Evolutionary conservation across 768 basidiomycete species (phyloP).

Genomic region (Boletus reticulatus): DNA sequence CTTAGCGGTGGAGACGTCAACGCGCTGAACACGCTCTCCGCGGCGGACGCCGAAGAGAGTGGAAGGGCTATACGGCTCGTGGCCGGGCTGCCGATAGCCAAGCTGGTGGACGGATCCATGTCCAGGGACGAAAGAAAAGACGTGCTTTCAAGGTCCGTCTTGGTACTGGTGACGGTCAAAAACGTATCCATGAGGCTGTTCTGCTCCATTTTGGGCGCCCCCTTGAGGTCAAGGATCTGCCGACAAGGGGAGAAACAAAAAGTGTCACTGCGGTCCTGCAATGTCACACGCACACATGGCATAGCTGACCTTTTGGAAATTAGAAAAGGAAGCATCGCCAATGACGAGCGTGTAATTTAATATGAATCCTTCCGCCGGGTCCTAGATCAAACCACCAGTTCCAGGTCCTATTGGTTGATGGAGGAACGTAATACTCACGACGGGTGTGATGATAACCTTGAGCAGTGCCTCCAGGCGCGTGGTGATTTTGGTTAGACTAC

Average conservation of each 20-base stretch:
- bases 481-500: slow-evolving; percentile 77
- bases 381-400: slow-evolving; percentile 42
- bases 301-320: slow-evolving; percentile 90
- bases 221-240: slow-evolving; percentile 93
- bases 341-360: slow-evolving; percentile 94
- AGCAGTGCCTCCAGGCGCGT: slow-evolving; percentile 85
- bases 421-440: slow-evolving; percentile 44
- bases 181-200: slow-evolving; percentile 90
- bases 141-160: slow-evolving; percentile 80
- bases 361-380: slow-evolving; percentile 92
- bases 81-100: slow-evolving; percentile 63
- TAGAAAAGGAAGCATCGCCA: slow-evolving; percentile 91
- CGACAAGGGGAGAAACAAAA: not conserved
- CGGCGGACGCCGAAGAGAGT: slow-evolving; percentile 30
- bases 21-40: slow-evolving; percentile 58
- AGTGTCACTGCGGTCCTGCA: slow-evolving; percentile 9
- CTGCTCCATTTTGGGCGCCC: slow-evolving; percentile 82
- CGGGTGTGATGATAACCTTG: slow-evolving; percentile 93
- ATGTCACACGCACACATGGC: not conserved
- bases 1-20: slow-evolving; percentile 60
- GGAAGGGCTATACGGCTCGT: slow-evolving; percentile 61
- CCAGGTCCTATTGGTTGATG: not conserved
- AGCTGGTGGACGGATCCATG: slow-evolving; percentile 80
- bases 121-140: slow-evolving; percentile 94
- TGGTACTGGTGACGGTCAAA: slow-evolving; percentile 89